Evolutionary conservation across 73 alveolate genomes (phyloP), one percentile per base, ranked within the genome.

Genomic region (Paramecium octaurelia): DNA sequence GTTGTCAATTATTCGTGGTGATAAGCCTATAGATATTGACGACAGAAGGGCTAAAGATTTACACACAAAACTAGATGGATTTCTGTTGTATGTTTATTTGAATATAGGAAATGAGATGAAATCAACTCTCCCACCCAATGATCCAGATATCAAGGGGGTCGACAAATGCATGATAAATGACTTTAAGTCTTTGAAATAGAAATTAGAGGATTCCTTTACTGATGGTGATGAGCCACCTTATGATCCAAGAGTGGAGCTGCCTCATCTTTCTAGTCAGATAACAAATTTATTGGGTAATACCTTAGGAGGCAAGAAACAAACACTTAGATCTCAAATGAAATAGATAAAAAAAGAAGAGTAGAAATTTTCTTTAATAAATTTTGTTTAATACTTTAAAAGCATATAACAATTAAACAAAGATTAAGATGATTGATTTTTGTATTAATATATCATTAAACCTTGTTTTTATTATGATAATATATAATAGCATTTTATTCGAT

Each of bases 181-280:
- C 14, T 73, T 73, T 73, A 73, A 73, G 18, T 73, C 87, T 4
- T 73, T 73, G 40, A 73, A 73, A 73, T 38, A 73, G 40, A 73
- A 73, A 73, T 18, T 73, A 14, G 87, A 73, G 27, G 87, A 73
- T 38, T 73, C 87, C 11, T 73, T 73, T 38, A 73, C 87, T 35
- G 87, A 73, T 73, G 87, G 59, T 12, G 87, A 73, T 36, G 59
- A 73, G 10, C 87, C 87, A 73, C 87, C 87, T 38, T 73, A 73
- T 38, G 59, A 73, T 73, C 87, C 87, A 11, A 73, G 18, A 36
- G 87, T 73, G 3, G 87, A 73, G 18, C 10, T 73, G n/a, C 87
- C 87, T 4, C 87, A 73, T n/a, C 68, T 73, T 12, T 36, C 60
- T 43, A 40, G 60, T 16, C 35, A 73, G 40, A 38, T 73, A 14